Conservation (phyloP, 2,329 filamentous ascomycete genomes). For the Stromatinia cepivora region DNA sequence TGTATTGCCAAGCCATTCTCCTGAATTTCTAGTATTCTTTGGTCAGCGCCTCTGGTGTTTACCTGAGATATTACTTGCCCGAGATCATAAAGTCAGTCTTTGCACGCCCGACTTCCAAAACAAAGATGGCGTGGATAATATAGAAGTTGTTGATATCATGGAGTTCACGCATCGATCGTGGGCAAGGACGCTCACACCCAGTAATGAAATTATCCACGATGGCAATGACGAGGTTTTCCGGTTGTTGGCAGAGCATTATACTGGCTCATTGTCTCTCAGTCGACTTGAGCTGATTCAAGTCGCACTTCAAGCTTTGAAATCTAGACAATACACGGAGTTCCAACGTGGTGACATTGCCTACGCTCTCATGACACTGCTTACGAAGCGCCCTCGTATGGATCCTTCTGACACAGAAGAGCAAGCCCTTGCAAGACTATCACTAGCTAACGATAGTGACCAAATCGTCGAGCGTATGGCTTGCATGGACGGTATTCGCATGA, state of each 20-base stretch:
- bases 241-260: slow-evolving; percentile 21
- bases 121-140: slow-evolving; percentile 6
- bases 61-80: slow-evolving; percentile 23
- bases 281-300: slow-evolving; percentile 23
- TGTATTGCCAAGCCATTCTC: slow-evolving; percentile 12
- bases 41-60: slow-evolving; percentile 23
- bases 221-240: slow-evolving; percentile 24
- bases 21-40: slow-evolving; percentile 20
- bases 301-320: slow-evolving; percentile 19
- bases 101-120: slow-evolving; percentile 13
- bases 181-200: slow-evolving; percentile 7
- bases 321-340: slow-evolving; percentile 20
- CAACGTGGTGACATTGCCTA: slow-evolving; percentile 39
- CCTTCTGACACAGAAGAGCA: slow-evolving; percentile 38
- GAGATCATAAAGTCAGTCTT: slow-evolving; percentile 21
- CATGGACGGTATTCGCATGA: slow-evolving; percentile 19
- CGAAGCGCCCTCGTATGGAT: slow-evolving; percentile 35
- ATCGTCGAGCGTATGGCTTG: slow-evolving; percentile 41
- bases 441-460: slow-evolving; percentile 41
- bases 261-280: slow-evolving; percentile 17
- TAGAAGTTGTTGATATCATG: slow-evolving; percentile 25
- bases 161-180: slow-evolving; percentile 25
- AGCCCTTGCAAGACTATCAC: slow-evolving; percentile 40
- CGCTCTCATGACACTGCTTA: slow-evolving; percentile 41
- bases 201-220: slow-evolving; percentile 13